Conservation (phyloP, 805 yeast species). For the Wickerhamomyces bovis region DNA sequence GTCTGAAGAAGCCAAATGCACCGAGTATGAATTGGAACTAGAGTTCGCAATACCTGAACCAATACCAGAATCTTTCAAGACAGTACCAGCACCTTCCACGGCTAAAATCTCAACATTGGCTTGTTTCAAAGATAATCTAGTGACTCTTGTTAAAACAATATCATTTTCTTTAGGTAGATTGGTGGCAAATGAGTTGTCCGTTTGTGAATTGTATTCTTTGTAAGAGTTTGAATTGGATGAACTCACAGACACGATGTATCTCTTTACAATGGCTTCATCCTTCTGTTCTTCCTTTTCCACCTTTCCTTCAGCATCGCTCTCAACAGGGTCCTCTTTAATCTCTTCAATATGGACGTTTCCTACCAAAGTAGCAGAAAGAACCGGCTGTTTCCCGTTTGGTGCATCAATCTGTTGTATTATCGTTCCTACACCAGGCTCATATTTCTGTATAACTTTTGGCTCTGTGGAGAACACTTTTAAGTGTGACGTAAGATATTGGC, state of each 20-base stretch:
- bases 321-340: constrained; percentile 6
- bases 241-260: constrained; percentile 25
- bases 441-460: constrained; percentile 34
- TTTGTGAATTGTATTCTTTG: constrained; percentile 6
- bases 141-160: constrained; percentile 69
- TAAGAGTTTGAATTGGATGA: constrained; percentile 14
- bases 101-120: constrained; percentile 73
- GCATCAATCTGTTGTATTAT: constrained; percentile 40
- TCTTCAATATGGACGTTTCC: constrained; percentile 44
- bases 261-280: constrained; percentile 15
- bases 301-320: constrained; percentile 6
- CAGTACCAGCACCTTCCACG: constrained; percentile 56
- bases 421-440: constrained; percentile 62
- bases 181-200: constrained; percentile 27
- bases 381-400: constrained; percentile 33
- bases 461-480: constrained; percentile 33
- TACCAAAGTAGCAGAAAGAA: constrained; percentile 52
- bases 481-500: constrained; percentile 65
- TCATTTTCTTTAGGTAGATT: constrained; percentile 81
- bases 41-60: constrained; percentile 49
- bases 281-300: constrained; percentile 1
- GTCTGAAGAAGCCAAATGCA: constrained; percentile 51
- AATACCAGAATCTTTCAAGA: constrained; percentile 55
- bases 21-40: constrained; percentile 37
- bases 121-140: constrained; percentile 59